These are phyloP conservation scores for Colletotrichum zoysiae DNA, from an alignment of 2,329 filamentous ascomycete species.

Conservation along the genomic window DNA sequence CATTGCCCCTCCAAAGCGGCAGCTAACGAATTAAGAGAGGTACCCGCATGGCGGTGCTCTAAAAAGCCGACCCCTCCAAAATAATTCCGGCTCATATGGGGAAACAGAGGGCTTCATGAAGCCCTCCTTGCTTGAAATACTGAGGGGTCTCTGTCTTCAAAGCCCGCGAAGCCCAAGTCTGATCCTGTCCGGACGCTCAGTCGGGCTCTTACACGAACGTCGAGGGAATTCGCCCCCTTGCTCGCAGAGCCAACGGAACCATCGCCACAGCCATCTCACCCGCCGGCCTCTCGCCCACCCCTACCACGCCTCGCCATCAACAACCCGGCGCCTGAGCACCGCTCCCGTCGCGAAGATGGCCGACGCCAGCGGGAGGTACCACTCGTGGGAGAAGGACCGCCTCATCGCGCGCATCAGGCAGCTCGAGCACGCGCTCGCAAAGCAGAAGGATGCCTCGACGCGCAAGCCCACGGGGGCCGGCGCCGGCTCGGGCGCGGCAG, in stretches of 20 bases:
- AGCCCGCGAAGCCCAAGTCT: constrained; percentile 18
- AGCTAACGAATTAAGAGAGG: constrained; percentile 5
- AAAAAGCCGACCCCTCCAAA: constrained; percentile 12
- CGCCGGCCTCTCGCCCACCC: constrained; percentile 3
- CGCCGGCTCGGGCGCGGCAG: constrained; percentile 15
- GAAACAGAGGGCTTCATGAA: constrained; percentile 17
- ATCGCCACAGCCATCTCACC: constrained; percentile 16
- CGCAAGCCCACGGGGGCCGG: constrained; percentile 20
- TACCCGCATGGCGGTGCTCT: constrained; percentile 36
- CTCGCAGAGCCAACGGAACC: not conserved
- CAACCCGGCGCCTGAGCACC: constrained; percentile 27
- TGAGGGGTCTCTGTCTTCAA: constrained; percentile 25
- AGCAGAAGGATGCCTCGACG: constrained; percentile 55
- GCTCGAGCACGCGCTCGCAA: constrained; percentile 75
- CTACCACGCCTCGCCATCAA: not conserved
- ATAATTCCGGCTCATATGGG: constrained; percentile 33
- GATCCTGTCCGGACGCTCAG: constrained; percentile 9
- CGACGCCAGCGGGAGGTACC: constrained; percentile 62
- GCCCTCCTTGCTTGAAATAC: constrained; percentile 28
- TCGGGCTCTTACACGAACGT: constrained; percentile 21
- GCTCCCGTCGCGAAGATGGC: constrained; percentile 38
- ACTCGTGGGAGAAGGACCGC: constrained; percentile 75
- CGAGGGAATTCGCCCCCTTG: constrained; percentile 1
- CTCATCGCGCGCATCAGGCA: constrained; percentile 76
- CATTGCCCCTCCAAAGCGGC: constrained; percentile 24